These are phyloP conservation scores for Begonia peltatifolia DNA, from an alignment of 306 rosid species.

Conservation along the genomic window DNA sequence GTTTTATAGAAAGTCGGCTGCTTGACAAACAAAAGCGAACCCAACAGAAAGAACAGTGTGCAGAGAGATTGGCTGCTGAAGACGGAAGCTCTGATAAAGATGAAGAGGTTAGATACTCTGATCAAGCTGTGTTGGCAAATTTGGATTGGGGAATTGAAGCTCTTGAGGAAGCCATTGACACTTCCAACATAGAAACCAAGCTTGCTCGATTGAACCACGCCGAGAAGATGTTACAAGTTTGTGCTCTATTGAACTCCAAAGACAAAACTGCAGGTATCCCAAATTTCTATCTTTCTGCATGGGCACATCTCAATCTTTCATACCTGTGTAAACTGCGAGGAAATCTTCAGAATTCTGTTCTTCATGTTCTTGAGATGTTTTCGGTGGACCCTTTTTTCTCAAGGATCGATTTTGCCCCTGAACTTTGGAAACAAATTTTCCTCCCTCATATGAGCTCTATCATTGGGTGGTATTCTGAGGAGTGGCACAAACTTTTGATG, in stretches of 20 bases:
- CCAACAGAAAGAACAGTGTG: constrained; percentile 74
- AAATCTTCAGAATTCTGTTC: constrained; percentile 37
- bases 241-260: constrained; percentile 66
- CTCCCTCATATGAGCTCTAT: constrained; percentile 84
- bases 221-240: constrained; percentile 80
- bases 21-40: constrained; percentile 52
- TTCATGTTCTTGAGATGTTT: constrained; percentile 77
- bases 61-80: constrained; percentile 88
- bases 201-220: constrained; percentile 76
- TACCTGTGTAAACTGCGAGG: constrained; percentile 67
- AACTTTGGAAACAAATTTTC: constrained; percentile 68
- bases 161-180: constrained; percentile 79
- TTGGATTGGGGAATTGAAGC: constrained; percentile 97
- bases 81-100: constrained; percentile 54
- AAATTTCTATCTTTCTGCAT: constrained; percentile 76
- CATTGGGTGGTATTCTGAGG: constrained; percentile 87
- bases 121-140: constrained; percentile 85
- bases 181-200: constrained; percentile 73
- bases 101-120: constrained; percentile 58
- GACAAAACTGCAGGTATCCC: constrained; percentile 92
- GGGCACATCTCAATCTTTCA: constrained; percentile 79
- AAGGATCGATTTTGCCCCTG: constrained; percentile 76
- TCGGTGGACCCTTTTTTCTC: constrained; percentile 70
- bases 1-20: constrained; percentile 49
- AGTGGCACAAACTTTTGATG: constrained; percentile 72